Evolutionary conservation across 1,139 yeast genomes (phyloP), one percentile per base, ranked within the genome.

Genomic region (Pichiaceae sp.): DNA sequence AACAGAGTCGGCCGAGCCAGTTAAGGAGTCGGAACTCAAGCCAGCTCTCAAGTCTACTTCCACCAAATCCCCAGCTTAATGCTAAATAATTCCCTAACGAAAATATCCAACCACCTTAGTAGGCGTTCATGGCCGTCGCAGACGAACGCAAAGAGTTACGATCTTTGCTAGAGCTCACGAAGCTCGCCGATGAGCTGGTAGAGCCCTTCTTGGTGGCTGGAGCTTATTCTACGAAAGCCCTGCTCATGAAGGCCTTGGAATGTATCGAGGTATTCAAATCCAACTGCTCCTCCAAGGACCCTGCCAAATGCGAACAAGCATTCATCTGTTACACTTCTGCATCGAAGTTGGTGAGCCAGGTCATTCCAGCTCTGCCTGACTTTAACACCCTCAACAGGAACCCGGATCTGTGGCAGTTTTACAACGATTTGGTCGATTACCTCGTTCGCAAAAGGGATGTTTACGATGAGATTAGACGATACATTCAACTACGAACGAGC

Each of bases 261-360:
- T 47, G 53, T 28, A 45, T 46, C 18, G 47, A 48, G 23, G 42
- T 39, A 24, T 51, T 44, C 39, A 47, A 40, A 36, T 34, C 35
- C 8, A 38, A 41, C 19, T 31, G 39, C 3, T 15, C 18, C 14
- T 12, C 31, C 9, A 34, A 16, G 11, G 14, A 29, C 3, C n/a
- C 11, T 3, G 38, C 29, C 17, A 34, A 38, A 23, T 43, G 42
- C 29, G 54, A 52, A 33, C 50, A 46, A 33, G 34, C 45, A 9
- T 48, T 38, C 24, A 44, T 52, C 9, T 52, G 49, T 28, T 52
- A 49, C 33, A 39, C 38, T 5, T 46, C 52, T 2, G 52, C 54
- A 11, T 45, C 51, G 9, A 43, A 42, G 35, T 47, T 52, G 3
- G 31, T 52, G 20, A 42, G 47, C 18, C 46, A 45, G 16, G 31